Base-by-base conservation (phyloP, 331 rosid species). In the Pyracantha coccinea region DNA sequence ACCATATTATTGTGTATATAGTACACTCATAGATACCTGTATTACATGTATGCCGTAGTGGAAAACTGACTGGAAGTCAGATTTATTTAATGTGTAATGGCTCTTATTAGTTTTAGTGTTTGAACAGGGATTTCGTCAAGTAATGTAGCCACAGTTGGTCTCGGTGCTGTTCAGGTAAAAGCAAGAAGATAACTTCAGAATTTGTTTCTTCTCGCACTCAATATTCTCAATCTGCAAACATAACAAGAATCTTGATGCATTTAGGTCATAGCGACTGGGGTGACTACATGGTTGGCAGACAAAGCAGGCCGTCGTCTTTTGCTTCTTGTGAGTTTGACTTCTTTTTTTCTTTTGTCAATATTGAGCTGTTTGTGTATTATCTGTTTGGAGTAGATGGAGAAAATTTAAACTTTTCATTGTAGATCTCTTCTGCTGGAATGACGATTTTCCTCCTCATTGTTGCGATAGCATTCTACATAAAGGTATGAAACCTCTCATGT, bases 141-240 rank as follows among this genome's bases (percentile, higher is more conserved):
- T 78, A 84, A 88, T 24, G 88, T 27, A 10, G 99, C 97, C n/a
- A 95, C 99, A 71, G 68, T 77, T 75, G 97, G 96, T 81, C 85
- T 95, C 79, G 99, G 99, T 57, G 97, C 88, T 73, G 72, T 92
- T 83, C 99, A 92, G 99, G 97, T 94, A 87, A 69, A 75, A 75
- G 72, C 75, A 71, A 28, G 69, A 79, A 78, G 45, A 27, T 73
- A 58, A 79, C 74, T 69, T 63, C 27, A 70, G 62, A 53, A 32
- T 16, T 13, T 28, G 64, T 79, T 68, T 60, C 45, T 70, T 23
- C 33, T 33, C 23, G 20, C 52, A 31, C 59, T 50, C 47, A 71
- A 21, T 75, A 68, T 76, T 80, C 68, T 82, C 75, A 72, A 41
- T 64, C 62, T 75, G 65, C 77, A 60, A 78, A 31, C 68, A 69